These are phyloP conservation scores for Puccinia horiana DNA, from an alignment of 1,284 basidiomycete species.

Conservation along the genomic window DNA sequence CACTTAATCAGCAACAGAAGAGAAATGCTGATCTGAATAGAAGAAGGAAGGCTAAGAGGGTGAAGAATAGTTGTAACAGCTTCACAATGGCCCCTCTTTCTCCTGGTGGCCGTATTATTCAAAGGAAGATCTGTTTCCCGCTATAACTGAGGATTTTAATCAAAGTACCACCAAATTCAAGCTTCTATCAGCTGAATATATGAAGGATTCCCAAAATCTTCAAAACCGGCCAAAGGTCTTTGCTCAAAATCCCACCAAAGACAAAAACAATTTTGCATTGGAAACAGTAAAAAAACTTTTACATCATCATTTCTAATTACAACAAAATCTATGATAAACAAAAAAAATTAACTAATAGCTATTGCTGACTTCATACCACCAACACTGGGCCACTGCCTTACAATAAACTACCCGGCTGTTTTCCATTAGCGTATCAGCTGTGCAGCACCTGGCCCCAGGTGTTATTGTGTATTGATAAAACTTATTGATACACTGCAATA, in stretches of 20 bases:
- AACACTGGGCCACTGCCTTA: too few species aligned
- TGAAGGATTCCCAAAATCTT: background rate
- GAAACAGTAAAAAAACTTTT: background rate
- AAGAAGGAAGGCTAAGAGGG: background rate
- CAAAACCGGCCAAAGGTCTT: background rate
- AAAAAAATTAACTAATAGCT: background rate
- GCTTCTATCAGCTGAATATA: background rate
- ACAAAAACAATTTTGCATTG: background rate
- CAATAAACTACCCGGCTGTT: too few species aligned
- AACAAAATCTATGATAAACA: constrained; percentile 12
- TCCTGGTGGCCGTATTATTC: background rate
- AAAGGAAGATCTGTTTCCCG: constrained; percentile 3
- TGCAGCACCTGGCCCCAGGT: too few species aligned
- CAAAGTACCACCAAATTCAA: background rate
- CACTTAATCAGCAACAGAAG: background rate
- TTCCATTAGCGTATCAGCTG: too few species aligned
- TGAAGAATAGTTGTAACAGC: background rate
- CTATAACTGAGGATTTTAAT: background rate
- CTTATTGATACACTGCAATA: too few species aligned
- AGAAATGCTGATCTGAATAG: background rate
- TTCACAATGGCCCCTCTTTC: background rate
- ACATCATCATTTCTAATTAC: background rate
- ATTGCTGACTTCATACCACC: background rate
- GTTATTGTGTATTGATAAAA: too few species aligned
- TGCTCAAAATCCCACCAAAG: background rate